A percentile compares a stretch with the other conserved stretches of the same genome.
Conservation (phyloP, 163 green algal species). For the Scenedesmus sp. region DNA sequence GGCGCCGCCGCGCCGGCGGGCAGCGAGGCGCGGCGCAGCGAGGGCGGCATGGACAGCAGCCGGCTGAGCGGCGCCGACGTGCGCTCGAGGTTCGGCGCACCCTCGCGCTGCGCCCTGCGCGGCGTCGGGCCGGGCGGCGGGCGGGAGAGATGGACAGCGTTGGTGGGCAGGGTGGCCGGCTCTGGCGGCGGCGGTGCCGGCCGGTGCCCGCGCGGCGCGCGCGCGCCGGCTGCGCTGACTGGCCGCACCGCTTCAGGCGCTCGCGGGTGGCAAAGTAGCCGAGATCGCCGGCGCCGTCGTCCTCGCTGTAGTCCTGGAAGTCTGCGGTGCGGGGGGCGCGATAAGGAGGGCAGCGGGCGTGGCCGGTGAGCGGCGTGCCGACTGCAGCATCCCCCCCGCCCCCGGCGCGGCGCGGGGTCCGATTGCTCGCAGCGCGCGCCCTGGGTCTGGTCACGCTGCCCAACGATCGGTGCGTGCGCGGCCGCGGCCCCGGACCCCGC, state of each 20-base stretch:
- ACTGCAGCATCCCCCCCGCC: too few relatives aligned
- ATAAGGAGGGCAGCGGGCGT: too few relatives aligned
- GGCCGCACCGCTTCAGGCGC: constrained; percentile 26
- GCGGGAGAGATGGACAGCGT: neutral
- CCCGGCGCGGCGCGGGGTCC: too few relatives aligned
- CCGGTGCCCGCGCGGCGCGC: neutral
- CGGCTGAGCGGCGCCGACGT: neutral
- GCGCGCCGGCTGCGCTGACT: too few relatives aligned
- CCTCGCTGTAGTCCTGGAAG: constrained; percentile 14
- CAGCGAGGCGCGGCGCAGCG: neutral
- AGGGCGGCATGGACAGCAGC: neutral
- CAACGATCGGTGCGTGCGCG: too few relatives aligned
- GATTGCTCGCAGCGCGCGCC: too few relatives aligned
- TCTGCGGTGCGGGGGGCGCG: neutral
- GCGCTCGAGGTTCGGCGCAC: too few relatives aligned
- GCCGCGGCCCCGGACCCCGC: too few relatives aligned
- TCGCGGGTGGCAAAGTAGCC: constrained; percentile 31
- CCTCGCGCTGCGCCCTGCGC: too few relatives aligned
- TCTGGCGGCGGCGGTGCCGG: neutral
- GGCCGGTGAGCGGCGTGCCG: too few relatives aligned
- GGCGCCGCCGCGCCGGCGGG: neutral
- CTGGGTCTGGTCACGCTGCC: too few relatives aligned
- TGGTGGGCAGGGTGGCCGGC: neutral
- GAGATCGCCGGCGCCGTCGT: constrained; percentile 11
- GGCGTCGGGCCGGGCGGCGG: neutral